Evolutionary conservation across 306 rosid genomes (phyloP), one percentile per base, ranked within the genome.

Genomic region (Malus fusca): DNA sequence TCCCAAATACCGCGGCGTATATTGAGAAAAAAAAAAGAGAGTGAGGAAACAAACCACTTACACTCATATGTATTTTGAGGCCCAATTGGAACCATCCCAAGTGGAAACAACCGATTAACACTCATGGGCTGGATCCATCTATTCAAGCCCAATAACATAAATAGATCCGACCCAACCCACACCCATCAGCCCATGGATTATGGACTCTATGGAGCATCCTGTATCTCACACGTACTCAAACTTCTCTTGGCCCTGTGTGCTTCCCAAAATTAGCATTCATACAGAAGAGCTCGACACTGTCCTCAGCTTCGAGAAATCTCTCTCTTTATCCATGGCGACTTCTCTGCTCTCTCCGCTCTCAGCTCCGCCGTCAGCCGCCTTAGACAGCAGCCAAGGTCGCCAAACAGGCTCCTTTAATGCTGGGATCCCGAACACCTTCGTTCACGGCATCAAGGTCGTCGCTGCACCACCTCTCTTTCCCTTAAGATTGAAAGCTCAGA

Each of bases 261-360:
- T 68, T 68, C 69, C 18, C 23, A 14, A 69, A 59, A 52, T 60
- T 15, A 3, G 14, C 28, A 59, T 46, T 75, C 69, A 44, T 4
- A 7, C 19, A 13, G 31, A 26, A 56, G 17, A 42, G 42, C 58
- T 28, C 25, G 23, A 55, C 65, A 31, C 59, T 4, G 14, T 55
- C 14, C n/a, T 30, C 33, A 31, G 79, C 72, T 64, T 35, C 26
- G 62, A 48, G 35, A 59, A 44, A 11, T 30, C 40, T 9, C 37
- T 33, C 31, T 64, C 58, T 35, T 23, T 71, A 68, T 82, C 81
- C 64, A 91, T 88, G 96, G 87, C 97, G 15, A 83, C 96, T n/a
- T 85, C 96, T 79, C 62, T 88, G 17, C 82, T 77, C 63, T 77
- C 66, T 18, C 73, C 82, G 7, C 84, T 85, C 58, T 82, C 93